Evolutionary conservation across 2,329 filamentous ascomycete genomes (phyloP).

Genomic region (Kalaharituber pfeilii): DNA sequence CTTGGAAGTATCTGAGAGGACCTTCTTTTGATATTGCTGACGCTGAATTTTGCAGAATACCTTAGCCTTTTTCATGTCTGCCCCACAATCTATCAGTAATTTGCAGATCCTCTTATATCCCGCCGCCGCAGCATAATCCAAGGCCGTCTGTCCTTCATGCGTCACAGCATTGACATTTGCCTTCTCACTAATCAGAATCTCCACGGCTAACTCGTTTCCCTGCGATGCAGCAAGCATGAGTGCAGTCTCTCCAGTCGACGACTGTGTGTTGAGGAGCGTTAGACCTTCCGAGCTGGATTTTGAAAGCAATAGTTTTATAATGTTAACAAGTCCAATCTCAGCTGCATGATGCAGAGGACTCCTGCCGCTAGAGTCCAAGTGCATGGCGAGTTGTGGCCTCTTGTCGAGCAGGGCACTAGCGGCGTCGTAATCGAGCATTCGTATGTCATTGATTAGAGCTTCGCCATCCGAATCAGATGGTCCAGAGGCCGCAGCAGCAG

Average conservation of each 20-base stretch:
- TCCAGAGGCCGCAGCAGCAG: no score
- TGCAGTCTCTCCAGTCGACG: neutral
- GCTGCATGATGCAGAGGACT: no score
- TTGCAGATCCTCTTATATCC: neutral
- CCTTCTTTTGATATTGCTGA: conserved; percentile 8
- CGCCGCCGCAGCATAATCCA: neutral
- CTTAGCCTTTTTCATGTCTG: neutral
- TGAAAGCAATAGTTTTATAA: no score
- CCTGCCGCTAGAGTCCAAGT: no score
- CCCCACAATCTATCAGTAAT: neutral
- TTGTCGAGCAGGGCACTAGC: no score
- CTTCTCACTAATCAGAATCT: neutral
- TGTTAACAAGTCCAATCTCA: no score
- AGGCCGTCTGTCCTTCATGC: neutral
- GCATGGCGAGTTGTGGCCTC: no score
- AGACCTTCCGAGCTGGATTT: no score
- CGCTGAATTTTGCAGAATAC: neutral
- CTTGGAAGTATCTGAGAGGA: neutral
- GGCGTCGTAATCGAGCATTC: no score
- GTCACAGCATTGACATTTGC: neutral
- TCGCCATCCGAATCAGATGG: no score
- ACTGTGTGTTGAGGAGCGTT: neutral
- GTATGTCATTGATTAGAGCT: no score
- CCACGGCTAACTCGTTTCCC: neutral
- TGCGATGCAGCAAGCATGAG: neutral